Evolutionary conservation across 2,329 filamentous ascomycete species (phyloP), one percentile per base, ranked within the genome.

Genomic region (Trichophyton mentagrophytes): DNA sequence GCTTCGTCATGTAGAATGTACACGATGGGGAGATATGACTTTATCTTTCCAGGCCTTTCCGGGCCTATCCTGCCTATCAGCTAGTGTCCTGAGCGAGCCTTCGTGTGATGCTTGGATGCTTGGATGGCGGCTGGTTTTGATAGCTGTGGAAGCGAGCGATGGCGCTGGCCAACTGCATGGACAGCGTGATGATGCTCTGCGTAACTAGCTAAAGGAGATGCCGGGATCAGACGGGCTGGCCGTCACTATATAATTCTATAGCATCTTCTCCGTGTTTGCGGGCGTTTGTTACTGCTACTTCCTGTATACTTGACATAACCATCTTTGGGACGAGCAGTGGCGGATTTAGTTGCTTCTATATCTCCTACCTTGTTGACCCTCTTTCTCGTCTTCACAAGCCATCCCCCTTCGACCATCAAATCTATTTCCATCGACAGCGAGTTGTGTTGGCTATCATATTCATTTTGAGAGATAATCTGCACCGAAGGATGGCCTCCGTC

Each of bases 41-140:
- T n/a, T 38, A 13, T 27, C 55, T 44, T 51, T 36, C 60, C 60
- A 22, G 42, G 1, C 27, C 9, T 61, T 58, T 58, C 60, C 60
- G 30, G 44, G 17, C 1, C 17, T 61, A 61, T 53, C 60, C 60
- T 27, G 13, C 51, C 51, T 55, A 55, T 55, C 51, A 17, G 30
- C 15, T 55, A 9, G 49, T 36, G 30, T 17, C 27, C 33, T 27
- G 15, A 17, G 27, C 25, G 6, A 7, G 40, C 15, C 6, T 17
- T 44, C n/a, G 11, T 17, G 40, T 44, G 33, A 13, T 30, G 27
- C 6, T 13, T 42, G 38, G 38, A 42, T 13, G 33, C 33, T 38
- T 38, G 33, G 33, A 44, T 44, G 40, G 15, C 40, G 13, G 40
- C 40, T 7, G 17, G 40, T 44, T 44, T 44, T 44, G 40, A 44